These are phyloP conservation scores for Theileria equi DNA, from an alignment of 169 alveolate genomes.

Conservation along the genomic window DNA sequence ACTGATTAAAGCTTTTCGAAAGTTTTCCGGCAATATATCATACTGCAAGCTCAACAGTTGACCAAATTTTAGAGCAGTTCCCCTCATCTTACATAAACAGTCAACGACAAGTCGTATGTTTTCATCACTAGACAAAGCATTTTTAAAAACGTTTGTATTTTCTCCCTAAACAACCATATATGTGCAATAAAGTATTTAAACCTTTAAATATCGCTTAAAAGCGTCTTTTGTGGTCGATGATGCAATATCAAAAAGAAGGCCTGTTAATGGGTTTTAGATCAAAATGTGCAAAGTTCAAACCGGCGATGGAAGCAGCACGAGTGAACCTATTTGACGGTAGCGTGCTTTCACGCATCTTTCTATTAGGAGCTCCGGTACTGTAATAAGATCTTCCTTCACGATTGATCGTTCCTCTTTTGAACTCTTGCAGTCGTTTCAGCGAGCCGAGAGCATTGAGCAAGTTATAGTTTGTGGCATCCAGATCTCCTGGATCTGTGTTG, in stretches of 20 bases:
- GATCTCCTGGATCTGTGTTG: slow-evolving; percentile 39
- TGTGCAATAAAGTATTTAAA: background rate
- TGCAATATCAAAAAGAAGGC: slow-evolving; percentile 41
- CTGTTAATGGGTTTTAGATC: background rate
- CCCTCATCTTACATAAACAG: slow-evolving; percentile 66
- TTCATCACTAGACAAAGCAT: slow-evolving; percentile 44
- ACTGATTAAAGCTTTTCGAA: slow-evolving; percentile 81
- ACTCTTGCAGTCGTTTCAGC: background rate
- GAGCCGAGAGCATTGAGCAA: slow-evolving; percentile 19
- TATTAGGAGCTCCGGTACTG: slow-evolving; percentile 1
- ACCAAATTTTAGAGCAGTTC: slow-evolving; percentile 62
- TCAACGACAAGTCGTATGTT: slow-evolving; percentile 42
- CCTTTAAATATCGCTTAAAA: slow-evolving; percentile 44
- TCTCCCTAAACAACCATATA: slow-evolving; percentile 54
- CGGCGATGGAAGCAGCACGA: slow-evolving; percentile 57
- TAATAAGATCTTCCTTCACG: background rate
- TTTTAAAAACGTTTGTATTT: slow-evolving; percentile 4
- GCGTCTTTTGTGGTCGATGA: slow-evolving; percentile 53
- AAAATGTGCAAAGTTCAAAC: background rate
- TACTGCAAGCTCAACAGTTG: slow-evolving; percentile 77
- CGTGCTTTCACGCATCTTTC: slow-evolving; percentile 44
- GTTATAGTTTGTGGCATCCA: slow-evolving; percentile 50
- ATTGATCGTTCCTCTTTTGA: background rate
- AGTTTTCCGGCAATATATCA: slow-evolving; percentile 83
- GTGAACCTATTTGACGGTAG: slow-evolving; percentile 48